Base-by-base conservation (phyloP, 805 yeast species). In the Suhomyces vadensis region DNA sequence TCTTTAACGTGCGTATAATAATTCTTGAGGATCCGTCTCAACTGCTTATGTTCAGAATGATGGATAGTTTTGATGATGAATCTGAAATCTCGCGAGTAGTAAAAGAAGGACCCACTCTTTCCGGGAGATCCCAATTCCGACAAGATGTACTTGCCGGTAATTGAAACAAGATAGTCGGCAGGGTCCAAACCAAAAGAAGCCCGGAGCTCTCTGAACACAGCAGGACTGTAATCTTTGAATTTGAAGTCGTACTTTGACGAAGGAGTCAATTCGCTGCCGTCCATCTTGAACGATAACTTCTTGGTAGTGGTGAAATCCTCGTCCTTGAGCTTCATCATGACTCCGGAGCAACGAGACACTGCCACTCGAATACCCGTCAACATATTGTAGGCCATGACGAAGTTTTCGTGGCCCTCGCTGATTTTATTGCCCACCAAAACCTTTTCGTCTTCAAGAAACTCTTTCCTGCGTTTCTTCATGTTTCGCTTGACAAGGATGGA, bases 61-160 rank as follows among this genome's bases (percentile, higher is more conserved):
- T 88, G 97, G 43, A 94, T 90, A 0, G 99, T 94, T 63, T 94
- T 94, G 65, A 94, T 95, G 60, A 94, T 94, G 67, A 87, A 94
- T 50, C 92, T 78, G 68, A 84, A 91, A 67, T 95, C 99, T 48
- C 96, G 73, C 5, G 97, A 89, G 64, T 87, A 95, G 69, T 94
- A 94, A 61, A 94, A 94, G 59, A 92, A 92, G 0, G 97, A 89
- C 0, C 99, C 99, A 57, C 95, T 85, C 63, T 94, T 94, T 3
- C 99, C 99, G 0, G 98, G 97, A 1, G 97, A 90, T 16, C 92
- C 95, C 51, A 90, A 71, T 65, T 92, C 97, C 21, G 94, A 85
- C 29, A 94, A 76, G 50, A 94, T 87, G 59, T 92, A 92, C 63
- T 90, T 90, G 16, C 97, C 92, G 0, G 98, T 92, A 52, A 94